Evolutionary conservation across 768 basidiomycete genomes (phyloP).

Genomic region (Hortiboletus campestris): DNA sequence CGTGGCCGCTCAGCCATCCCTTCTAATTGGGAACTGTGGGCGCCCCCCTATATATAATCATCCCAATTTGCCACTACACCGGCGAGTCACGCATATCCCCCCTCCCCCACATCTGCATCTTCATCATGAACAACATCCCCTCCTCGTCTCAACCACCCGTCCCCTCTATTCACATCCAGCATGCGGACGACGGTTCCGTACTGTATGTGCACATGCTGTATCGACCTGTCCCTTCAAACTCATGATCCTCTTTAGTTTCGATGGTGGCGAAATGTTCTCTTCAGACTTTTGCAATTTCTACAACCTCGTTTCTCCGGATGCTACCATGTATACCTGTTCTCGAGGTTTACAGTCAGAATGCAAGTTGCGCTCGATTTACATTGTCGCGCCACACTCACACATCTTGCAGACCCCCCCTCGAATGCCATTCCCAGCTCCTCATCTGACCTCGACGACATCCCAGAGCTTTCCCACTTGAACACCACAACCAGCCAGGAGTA

Average conservation of each 20-base stretch:
- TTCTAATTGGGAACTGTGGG: constrained; percentile 6
- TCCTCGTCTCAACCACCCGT: constrained; percentile 1
- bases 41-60: constrained; percentile 24
- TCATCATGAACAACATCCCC: constrained; percentile 13
- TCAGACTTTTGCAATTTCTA: not conserved
- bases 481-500: not conserved
- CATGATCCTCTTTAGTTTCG: constrained; percentile 11
- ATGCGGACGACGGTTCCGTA: constrained; percentile 6
- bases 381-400: constrained; percentile 18
- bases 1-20: not conserved
- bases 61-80: not conserved
- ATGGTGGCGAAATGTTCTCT: not conserved
- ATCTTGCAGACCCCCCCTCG: not conserved
- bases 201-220: constrained; percentile 18
- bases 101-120: not conserved
- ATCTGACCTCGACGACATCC: constrained; percentile 17
- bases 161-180: constrained; percentile 19
- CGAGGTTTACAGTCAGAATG: constrained; percentile 1
- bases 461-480: constrained; percentile 19
- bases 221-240: constrained; percentile 2
- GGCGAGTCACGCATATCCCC: constrained; percentile 8
- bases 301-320: not conserved
- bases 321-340: not conserved
- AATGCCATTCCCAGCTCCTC: not conserved
- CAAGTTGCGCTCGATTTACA: not conserved